Evolutionary conservation across 495 filamentous ascomycete genomes (phyloP).

Genomic region (Neohortaea acidophila): DNA sequence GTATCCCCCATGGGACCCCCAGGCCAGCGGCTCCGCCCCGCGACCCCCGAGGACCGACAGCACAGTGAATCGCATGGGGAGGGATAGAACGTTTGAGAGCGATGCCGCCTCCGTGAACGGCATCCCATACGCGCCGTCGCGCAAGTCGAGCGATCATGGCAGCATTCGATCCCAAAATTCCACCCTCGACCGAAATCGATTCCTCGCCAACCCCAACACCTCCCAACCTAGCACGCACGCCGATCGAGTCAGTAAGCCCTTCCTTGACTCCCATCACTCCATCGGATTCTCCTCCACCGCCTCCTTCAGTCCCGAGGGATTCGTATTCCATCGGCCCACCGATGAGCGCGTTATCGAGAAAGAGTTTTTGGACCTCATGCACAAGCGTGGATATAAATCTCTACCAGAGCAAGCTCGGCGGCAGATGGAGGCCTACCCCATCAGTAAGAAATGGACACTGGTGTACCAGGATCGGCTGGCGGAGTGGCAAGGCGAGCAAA

Average conservation of each 20-base stretch:
- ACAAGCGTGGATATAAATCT: conserved; percentile 92
- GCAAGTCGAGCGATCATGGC: conserved; percentile 47
- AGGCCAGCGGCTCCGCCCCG: not conserved
- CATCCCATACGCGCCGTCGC: conserved; percentile 11
- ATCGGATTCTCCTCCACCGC: conserved; percentile 33
- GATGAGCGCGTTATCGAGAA: conserved; percentile 83
- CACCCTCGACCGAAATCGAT: conserved; percentile 1
- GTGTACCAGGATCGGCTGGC: conserved; percentile 89
- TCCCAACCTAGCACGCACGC: conserved; percentile 3
- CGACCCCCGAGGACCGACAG: conserved; percentile 16
- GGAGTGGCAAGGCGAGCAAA: conserved; percentile 88
- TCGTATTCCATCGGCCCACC: conserved; percentile 53
- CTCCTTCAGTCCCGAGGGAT: conserved; percentile 39
- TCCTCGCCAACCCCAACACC: conserved; percentile 6
- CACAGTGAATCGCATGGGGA: not conserved
- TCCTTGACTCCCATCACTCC: conserved; percentile 19
- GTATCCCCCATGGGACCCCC: conserved; percentile 59
- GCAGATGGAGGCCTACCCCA: conserved; percentile 88
- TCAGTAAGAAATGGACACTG: conserved; percentile 92
- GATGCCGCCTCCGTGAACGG: conserved; percentile 14
- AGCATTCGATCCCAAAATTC: conserved; percentile 42
- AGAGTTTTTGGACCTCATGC: conserved; percentile 85
- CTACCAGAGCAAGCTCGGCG: conserved; percentile 87
- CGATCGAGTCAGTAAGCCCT: conserved; percentile 2
- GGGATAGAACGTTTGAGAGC: conserved; percentile 4